A percentile compares a stretch with the other conserved stretches of the same genome.
phyloP scores from a whole-genome alignment of 164 flowering plant genomes.

The Vitis riparia region DNA sequence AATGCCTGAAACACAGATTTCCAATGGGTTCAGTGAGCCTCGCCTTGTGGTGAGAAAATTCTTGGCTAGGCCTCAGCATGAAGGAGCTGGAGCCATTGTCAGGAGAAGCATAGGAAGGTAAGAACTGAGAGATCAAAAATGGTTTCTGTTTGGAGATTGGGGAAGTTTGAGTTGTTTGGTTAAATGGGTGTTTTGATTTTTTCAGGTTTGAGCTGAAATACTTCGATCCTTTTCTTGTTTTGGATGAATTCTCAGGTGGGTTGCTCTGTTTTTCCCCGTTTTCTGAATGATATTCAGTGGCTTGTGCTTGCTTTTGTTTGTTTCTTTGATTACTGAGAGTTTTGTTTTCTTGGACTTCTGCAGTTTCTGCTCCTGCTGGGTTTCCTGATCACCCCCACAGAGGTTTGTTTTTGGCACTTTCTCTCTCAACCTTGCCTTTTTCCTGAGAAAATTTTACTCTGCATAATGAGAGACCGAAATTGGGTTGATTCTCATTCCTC shows the following conservation, averaged over 20 bases:
- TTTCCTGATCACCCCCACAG: constrained; percentile 97
- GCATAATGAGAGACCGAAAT: neutral
- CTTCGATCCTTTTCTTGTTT: constrained; percentile 80
- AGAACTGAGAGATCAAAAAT: neutral
- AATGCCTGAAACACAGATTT: constrained; percentile 27
- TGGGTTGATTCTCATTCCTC: constrained; percentile 3
- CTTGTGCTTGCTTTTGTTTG: neutral
- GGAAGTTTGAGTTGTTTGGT: constrained; percentile 13
- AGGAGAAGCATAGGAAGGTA: constrained; percentile 83
- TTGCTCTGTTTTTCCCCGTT: constrained; percentile 12
- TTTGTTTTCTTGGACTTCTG: constrained; percentile 10
- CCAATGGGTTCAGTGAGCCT: constrained; percentile 23
- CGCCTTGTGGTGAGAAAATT: constrained; percentile 50
- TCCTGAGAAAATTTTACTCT: neutral
- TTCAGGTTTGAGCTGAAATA: constrained; percentile 74
- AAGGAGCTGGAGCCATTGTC: constrained; percentile 69
- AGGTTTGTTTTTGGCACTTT: constrained; percentile 40
- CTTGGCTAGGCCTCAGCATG: constrained; percentile 61
- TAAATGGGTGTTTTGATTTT: constrained; percentile 12
- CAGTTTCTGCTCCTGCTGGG: constrained; percentile 88
- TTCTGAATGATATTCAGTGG: neutral
- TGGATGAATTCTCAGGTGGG: constrained; percentile 87
- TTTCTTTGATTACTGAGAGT: neutral
- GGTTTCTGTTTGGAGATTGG: neutral
- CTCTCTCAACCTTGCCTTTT: neutral